A percentile compares a stretch with the other conserved stretches of the same genome.
Evolutionary conservation across 139 green algal genomes (phyloP).

Genomic region (Mesotaenium endlicherianum): DNA sequence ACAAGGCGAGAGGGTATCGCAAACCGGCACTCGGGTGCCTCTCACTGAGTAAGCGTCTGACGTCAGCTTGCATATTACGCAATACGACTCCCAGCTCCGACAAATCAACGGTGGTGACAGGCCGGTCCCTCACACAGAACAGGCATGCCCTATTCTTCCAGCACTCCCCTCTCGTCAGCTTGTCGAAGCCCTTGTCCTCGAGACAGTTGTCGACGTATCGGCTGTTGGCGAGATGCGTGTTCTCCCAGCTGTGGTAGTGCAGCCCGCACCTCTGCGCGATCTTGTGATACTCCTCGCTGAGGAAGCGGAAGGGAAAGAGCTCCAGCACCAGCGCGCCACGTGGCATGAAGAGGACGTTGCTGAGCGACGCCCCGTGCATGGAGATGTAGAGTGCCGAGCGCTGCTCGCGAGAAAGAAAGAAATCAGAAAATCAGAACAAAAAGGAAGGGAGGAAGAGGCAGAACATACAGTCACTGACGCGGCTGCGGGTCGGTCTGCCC

Average conservation of each 20-base stretch:
- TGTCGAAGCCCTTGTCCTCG: conserved; percentile 3
- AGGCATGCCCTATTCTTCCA: conserved; percentile 9
- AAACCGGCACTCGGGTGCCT: too few relatives aligned
- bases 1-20: too few relatives aligned
- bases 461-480: neutral
- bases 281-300: conserved; percentile 9
- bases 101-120: conserved; percentile 10
- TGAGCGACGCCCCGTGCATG: conserved; percentile 22
- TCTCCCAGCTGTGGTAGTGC: conserved; percentile 42
- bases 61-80: too few relatives aligned
- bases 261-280: conserved; percentile 25
- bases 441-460: neutral
- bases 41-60: too few relatives aligned
- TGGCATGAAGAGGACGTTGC: conserved; percentile 49
- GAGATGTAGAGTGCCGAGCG: conserved; percentile 21
- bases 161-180: conserved; percentile 14
- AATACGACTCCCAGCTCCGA: neutral
- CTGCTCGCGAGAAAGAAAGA: conserved; percentile 4
- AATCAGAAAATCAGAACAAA: neutral
- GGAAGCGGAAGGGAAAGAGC: conserved; percentile 41
- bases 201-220: conserved; percentile 29
- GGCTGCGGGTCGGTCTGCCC: neutral
- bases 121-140: conserved; percentile 10
- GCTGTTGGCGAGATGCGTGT: neutral
- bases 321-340: conserved; percentile 23